Base-by-base conservation (phyloP, 78 protist genomes). In the Dictyostelium firmibasis region DNA sequence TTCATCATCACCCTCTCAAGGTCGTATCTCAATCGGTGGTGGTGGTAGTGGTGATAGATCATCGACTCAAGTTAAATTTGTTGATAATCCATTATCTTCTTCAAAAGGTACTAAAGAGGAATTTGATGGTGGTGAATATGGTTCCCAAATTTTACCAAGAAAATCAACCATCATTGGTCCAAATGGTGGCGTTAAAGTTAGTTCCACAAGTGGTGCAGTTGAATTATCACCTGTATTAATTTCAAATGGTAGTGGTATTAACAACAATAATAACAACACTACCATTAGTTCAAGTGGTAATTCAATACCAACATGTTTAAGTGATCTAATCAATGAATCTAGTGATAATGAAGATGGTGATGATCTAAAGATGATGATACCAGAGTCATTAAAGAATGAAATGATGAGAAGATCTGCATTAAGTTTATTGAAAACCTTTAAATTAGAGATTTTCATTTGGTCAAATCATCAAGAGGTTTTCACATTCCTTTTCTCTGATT, bases 351-450 rank as follows among this genome's bases (percentile, higher is more conserved):
- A 77, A n/a, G 76, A 60, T 33, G 74, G 41, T 53, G 86, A 81
- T 11, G 83, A 69, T 50, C 20, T 38, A 25, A 31, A 31, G n/a
- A 36, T 70, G 33, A 35, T 38, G 36, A 81, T 89, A 20, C 87
- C 94, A 81, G 69, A 70, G 11, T 64, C 76, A n/a, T 31, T 89
- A n/a, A 89, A 81, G 47, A 64, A 47, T 33, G 94, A 89, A 84
- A 89, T 89, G 31, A n/a, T 89, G 53, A 36, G 87, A 67, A 60
- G 84, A 81, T 81, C 87, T 14, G 87, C 87, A 44, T 2, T 50
- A 3, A 23, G 69, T 33, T 31, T 81, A 57, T 69, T 81, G 27
- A 81, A 89, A 35, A 41, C 87, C 1, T 89, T 89, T 84, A 89
- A 89, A 35, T 38, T 89, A 27, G 94, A 89, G 25, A 75, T 89